Base-by-base conservation (phyloP, 228 moss, liverwort and hornwort species). In the Sphagnum magellanicum region DNA sequence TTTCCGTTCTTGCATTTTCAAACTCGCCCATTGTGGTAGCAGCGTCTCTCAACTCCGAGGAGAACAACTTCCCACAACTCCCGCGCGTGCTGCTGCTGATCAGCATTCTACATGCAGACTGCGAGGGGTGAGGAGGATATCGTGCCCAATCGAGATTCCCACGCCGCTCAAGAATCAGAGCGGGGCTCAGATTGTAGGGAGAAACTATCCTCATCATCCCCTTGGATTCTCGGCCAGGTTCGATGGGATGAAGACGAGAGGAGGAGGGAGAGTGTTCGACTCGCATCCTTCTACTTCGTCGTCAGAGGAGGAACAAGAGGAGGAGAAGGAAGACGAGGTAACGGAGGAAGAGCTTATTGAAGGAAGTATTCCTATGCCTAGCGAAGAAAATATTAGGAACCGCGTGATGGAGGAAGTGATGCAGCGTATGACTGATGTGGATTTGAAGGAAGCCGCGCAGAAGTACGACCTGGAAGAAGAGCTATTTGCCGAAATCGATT, bases 401-500 rank as follows among this genome's bases (percentile, higher is more conserved):
- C 76, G 88, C 4, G 68, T 95, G 60, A 86, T 72, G 88, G 81
- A 89, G 50, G 69, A 81, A 67, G 95, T 92, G 64, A 75, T 87
- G 78, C 70, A 79, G 78, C 68, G 77, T 51, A 79, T 78, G 50
- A 51, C 91, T 51, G 90, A 97, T 69, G 89, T 91, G 77, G 97
- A 97, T 71, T 74, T 97, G 82, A 91, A 91, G 75, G 91, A 83
- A 72, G 93, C 97, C 52, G 89, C 88, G 68, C 80, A 82, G 74
- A 97, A 97, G 81, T 97, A 97, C 61, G 84, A 85, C 32, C 77
- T 83, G 72, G 92, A 88, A 72, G 79, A 87, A 66, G 91, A 89
- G 76, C 81, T 88, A 4, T 89, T 87, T 55, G 74, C 83, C 50
- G 87, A 90, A 75, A 79, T 93, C 64, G 93, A 97, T 71, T 92